These are phyloP conservation scores for Zhuliangozyma blackwelliae DNA, from an alignment of 1,139 yeast genomes.

Conservation along the genomic window DNA sequence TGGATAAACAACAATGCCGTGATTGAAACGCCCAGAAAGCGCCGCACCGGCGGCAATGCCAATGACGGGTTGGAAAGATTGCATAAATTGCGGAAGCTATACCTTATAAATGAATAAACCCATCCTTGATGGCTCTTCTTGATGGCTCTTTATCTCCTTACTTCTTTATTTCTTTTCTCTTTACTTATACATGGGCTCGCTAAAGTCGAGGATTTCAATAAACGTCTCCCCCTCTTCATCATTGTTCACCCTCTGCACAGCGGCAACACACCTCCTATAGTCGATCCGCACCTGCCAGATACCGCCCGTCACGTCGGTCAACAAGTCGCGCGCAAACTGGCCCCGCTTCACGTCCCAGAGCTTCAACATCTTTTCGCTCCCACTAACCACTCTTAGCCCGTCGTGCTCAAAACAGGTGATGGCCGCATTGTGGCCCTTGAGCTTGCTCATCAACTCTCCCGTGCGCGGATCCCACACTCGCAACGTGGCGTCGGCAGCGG, in stretches of 20 bases:
- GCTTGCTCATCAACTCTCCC: conserved; percentile 63
- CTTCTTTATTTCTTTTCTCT: not conserved
- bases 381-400: conserved; percentile 79
- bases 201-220: conserved; percentile 84
- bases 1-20: conserved; percentile 15
- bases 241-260: conserved; percentile 62
- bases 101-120: conserved; percentile 22
- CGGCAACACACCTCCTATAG: conserved; percentile 81
- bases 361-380: conserved; percentile 78
- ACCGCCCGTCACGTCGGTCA: conserved; percentile 72
- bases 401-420: conserved; percentile 94
- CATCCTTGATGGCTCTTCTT: too few species aligned
- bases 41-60: conserved; percentile 22
- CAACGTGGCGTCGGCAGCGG: conserved; percentile 92
- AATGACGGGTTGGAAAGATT: conserved; percentile 32
- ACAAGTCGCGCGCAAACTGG: conserved; percentile 65
- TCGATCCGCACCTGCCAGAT: conserved; percentile 96
- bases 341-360: conserved; percentile 85
- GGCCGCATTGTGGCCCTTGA: conserved; percentile 83
- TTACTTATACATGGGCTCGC: conserved; percentile 30
- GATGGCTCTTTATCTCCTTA: too few species aligned
- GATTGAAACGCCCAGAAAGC: conserved; percentile 5
- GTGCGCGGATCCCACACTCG: conserved; percentile 89
- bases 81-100: conserved; percentile 31
- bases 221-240: conserved; percentile 52